Conservation (phyloP, 2,329 filamentous ascomycete genomes). For the Monosporascus sp. region DNA sequence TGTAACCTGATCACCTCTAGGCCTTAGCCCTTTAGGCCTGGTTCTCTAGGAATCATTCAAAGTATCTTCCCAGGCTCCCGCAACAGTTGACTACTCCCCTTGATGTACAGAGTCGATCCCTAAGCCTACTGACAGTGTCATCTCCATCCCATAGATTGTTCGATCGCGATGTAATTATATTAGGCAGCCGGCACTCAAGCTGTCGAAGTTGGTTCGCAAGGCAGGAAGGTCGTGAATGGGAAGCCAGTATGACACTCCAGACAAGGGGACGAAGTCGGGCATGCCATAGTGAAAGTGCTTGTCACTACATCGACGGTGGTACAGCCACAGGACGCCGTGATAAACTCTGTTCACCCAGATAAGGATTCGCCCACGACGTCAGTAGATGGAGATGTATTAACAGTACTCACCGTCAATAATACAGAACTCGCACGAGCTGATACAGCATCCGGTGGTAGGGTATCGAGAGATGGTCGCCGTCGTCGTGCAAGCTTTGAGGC, state of each 20-base stretch:
- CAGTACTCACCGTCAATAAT: slow-evolving; percentile 6
- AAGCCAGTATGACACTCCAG: slow-evolving; percentile 5
- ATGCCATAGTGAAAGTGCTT: slow-evolving; percentile 3
- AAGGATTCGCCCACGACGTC: not conserved
- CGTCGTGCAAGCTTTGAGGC: slow-evolving; percentile 3
- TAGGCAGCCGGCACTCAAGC: too few species aligned
- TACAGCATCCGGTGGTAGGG: not conserved
- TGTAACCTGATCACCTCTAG: too few species aligned
- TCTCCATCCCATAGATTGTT: too few species aligned
- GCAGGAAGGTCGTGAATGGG: slow-evolving; percentile 4
- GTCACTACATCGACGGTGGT: slow-evolving; percentile 1
- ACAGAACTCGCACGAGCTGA: slow-evolving; percentile 2
- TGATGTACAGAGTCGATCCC: too few species aligned
- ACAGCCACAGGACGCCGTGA: slow-evolving; percentile 8
- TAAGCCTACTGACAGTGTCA: too few species aligned
- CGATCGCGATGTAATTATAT: too few species aligned
- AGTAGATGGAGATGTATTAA: not conserved
- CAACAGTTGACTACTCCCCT: too few species aligned
- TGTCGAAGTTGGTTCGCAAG: not conserved
- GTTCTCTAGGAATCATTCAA: too few species aligned
- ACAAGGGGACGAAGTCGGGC: slow-evolving; percentile 2
- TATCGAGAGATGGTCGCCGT: slow-evolving; percentile 3
- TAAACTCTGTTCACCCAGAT: slow-evolving; percentile 2
- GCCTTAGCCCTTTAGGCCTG: too few species aligned
- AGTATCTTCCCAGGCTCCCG: too few species aligned